Conservation (phyloP, 2,329 filamentous ascomycete species). For the Arthrobotrys iridis region DNA sequence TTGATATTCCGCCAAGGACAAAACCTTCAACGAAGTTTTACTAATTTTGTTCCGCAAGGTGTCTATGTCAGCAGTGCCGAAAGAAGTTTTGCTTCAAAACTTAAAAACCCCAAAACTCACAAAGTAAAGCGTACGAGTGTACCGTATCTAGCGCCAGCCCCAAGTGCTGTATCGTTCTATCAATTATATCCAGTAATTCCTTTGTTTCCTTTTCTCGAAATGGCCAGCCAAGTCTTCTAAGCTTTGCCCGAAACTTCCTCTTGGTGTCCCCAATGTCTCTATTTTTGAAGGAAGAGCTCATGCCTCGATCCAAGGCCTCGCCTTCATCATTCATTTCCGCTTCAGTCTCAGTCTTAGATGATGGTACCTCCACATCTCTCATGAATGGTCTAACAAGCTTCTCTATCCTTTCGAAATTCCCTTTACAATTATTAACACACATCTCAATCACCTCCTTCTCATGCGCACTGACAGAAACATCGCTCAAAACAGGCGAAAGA, state of each 20-base stretch:
- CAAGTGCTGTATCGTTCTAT: slow-evolving; percentile 48
- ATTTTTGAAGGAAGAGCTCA: not conserved
- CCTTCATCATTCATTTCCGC: not conserved
- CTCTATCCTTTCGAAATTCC: slow-evolving; percentile 37
- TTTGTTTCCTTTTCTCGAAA: slow-evolving; percentile 50
- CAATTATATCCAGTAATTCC: slow-evolving; percentile 35
- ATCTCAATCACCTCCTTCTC: slow-evolving; percentile 44
- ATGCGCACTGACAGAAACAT: slow-evolving; percentile 27
- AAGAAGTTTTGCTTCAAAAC: not conserved
- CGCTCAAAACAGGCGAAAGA: slow-evolving; percentile 35
- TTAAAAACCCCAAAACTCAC: slow-evolving; percentile 39
- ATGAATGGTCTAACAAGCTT: slow-evolving; percentile 41
- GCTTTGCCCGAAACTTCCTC: slow-evolving; percentile 21
- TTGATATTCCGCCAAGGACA: slow-evolving; percentile 36
- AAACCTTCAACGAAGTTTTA: slow-evolving; percentile 51
- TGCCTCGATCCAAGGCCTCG: not conserved
- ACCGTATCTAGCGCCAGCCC: slow-evolving; percentile 45
- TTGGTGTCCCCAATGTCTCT: slow-evolving; percentile 9
- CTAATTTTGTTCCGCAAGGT: slow-evolving; percentile 10
- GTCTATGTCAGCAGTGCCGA: not conserved
- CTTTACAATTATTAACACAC: slow-evolving; percentile 43
- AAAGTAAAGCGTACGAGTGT: slow-evolving; percentile 53
- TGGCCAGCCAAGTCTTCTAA: slow-evolving; percentile 35
- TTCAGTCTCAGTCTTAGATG: not conserved
- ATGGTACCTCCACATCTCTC: not conserved